Base-by-base conservation (phyloP, 2,329 filamentous ascomycete species). In the Phaeosphaeriaceae sp. region DNA sequence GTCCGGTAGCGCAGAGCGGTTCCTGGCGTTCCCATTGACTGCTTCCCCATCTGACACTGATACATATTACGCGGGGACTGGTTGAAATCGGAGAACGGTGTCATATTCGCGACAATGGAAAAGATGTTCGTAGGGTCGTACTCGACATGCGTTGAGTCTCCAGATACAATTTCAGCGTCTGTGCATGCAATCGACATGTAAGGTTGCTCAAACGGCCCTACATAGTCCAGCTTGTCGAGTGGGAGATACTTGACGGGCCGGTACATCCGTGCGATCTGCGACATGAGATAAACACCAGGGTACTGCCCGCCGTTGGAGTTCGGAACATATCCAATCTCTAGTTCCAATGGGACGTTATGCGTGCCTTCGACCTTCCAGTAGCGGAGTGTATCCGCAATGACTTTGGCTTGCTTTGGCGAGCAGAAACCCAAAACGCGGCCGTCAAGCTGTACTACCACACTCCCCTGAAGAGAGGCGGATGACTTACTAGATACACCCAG, bases 61-160 rank as follows among this genome's bases (percentile, higher is more conserved):
- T 97, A 99, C 93, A 97, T 97, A 77, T 99, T 99, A 83, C 94
- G 83, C 1, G 94, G 94, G 12, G 92, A 97, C 75, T 99, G 94
- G 76, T 99, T 99, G 78, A 96, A 96, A 72, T 99, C 91, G 38
- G 93, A 97, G 77, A 99, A 99, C 3, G 94, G 94, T 0, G 94
- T 99, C 88, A 97, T 96, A 76, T 97, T 97, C 66, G 94, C 94
- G 42, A 99, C 83, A 58, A 99, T 97, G 6, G 93, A 97, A 20
- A 99, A 84, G 59, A 99, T 97, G 75, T 97, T 94, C 26, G 94
- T 99, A 1, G 94, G 92, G 49, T 92, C 88, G 65, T 89, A 90
- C 74, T 99, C 94, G 36, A 97, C 92, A 69, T 99, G 94, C 0
- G 92, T 96, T 4, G 91, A 92, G 66, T 92, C 83, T 40, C 91